Percentiles rank a stretch among this genome's conserved stretches.
Conservation (phyloP, 768 basidiomycete genomes). For the Mycena olivaceomarginata region DNA sequence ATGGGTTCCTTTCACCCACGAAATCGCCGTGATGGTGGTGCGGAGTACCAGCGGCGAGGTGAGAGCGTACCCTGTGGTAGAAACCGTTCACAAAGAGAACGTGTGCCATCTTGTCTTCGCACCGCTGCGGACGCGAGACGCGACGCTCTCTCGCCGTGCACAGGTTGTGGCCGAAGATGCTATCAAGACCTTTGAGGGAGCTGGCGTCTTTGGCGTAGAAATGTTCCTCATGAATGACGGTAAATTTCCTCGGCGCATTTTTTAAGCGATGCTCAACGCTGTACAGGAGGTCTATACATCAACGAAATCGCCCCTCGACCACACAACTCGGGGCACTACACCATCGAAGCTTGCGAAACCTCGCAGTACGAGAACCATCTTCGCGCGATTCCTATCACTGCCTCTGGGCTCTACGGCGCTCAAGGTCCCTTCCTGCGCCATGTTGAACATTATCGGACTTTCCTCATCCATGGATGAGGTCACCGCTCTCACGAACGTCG, state of each 20-base stretch:
- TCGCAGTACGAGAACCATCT: constrained; percentile 99
- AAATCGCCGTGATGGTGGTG: constrained; percentile 98
- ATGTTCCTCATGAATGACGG: constrained; percentile 96
- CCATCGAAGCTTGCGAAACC: constrained; percentile 97
- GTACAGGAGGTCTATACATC: constrained; percentile 82
- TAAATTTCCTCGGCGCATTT: constrained; percentile 55
- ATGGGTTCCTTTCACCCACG: constrained; percentile 92
- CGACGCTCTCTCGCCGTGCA: constrained; percentile 75
- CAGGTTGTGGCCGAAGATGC: constrained; percentile 87
- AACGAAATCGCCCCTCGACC: constrained; percentile 99
- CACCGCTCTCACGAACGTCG: constrained; percentile 70
- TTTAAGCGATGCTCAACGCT: constrained; percentile 6
- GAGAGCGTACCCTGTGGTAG: constrained; percentile 91
- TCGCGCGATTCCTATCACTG: constrained; percentile 93
- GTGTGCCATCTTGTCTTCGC: constrained; percentile 96
- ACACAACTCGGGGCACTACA: constrained; percentile 99
- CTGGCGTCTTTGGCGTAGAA: constrained; percentile 98
- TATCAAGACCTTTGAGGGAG: constrained; percentile 86
- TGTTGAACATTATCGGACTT: constrained; percentile 97
- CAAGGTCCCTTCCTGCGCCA: constrained; percentile 90
- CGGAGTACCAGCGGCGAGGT: constrained; percentile 85
- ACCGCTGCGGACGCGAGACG: constrained; percentile 81
- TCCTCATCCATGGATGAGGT: constrained; percentile 81
- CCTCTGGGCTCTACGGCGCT: constrained; percentile 93
- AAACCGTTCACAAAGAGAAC: constrained; percentile 96